These are phyloP conservation scores for Gautieria morchelliformis DNA, from an alignment of 768 basidiomycete species.

Conservation along the genomic window DNA sequence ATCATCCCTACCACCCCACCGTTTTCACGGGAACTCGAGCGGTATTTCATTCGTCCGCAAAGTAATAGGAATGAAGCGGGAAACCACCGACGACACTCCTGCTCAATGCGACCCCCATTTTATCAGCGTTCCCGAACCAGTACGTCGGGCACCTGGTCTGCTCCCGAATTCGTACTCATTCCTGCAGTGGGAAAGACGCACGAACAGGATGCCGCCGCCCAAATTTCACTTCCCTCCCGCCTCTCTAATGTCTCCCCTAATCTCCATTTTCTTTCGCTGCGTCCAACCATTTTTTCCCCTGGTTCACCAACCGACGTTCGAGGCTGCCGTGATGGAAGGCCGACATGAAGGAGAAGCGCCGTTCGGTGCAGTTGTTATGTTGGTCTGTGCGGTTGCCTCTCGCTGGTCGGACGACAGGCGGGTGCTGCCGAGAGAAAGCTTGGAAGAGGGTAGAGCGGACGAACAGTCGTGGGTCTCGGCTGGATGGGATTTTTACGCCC, in stretches of 20 bases:
- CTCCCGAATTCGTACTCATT: background rate
- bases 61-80: background rate
- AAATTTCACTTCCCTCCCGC: slow-evolving; percentile 44
- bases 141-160: background rate
- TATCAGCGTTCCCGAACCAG: background rate
- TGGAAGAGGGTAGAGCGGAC: slow-evolving; percentile 31
- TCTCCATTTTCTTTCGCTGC: slow-evolving; percentile 59
- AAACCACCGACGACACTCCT: background rate
- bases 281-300: slow-evolving; percentile 54
- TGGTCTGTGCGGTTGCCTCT: slow-evolving; percentile 45
- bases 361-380: slow-evolving; percentile 53
- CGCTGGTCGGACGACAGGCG: slow-evolving; percentile 20
- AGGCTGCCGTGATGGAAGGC: slow-evolving; percentile 44
- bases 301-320: slow-evolving; percentile 63
- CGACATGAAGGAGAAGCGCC: slow-evolving; percentile 45
- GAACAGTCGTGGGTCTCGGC: slow-evolving; percentile 42
- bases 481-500: slow-evolving; percentile 31
- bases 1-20: background rate
- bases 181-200: slow-evolving; percentile 43
- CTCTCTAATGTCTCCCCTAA: slow-evolving; percentile 48
- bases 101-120: background rate
- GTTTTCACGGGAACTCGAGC: background rate
- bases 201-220: slow-evolving; percentile 30
- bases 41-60: background rate
- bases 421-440: slow-evolving; percentile 20